Conservation (phyloP, 768 basidiomycete genomes). For the Scleroderma citrinum region DNA sequence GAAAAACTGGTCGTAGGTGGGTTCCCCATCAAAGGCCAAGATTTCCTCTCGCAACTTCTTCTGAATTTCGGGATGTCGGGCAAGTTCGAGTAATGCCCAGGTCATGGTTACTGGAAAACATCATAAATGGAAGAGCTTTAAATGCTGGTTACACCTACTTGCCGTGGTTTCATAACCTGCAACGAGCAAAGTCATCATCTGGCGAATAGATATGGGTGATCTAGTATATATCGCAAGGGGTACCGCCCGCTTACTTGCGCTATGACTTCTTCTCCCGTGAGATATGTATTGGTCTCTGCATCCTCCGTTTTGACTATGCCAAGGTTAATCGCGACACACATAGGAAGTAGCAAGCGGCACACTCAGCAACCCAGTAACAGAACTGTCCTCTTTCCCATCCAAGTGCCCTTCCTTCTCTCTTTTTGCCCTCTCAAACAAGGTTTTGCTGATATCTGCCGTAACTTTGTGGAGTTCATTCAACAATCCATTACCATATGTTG, state of each 20-base stretch:
- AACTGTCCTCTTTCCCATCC: constrained; percentile 18
- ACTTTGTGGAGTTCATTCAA: no score
- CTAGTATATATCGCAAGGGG: no score
- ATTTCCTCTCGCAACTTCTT: constrained; percentile 46
- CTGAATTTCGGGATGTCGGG: constrained; percentile 39
- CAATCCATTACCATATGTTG: constrained; percentile 17
- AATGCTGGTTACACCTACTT: constrained; percentile 3
- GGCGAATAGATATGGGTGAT: neutral
- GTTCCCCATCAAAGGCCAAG: constrained; percentile 36
- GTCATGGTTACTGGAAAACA: constrained; percentile 8
- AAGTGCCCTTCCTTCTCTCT: constrained; percentile 14
- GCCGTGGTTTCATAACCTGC: constrained; percentile 21
- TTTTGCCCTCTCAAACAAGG: constrained; percentile 18
- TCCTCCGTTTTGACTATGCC: constrained; percentile 33
- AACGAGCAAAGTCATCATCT: constrained; percentile 14
- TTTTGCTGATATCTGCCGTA: neutral
- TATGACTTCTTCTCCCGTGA: constrained; percentile 24
- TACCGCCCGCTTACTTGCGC: constrained; percentile 11
- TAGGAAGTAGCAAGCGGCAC: constrained; percentile 7
- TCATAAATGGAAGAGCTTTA: neutral
- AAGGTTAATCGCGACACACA: neutral
- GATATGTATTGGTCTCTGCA: constrained; percentile 14
- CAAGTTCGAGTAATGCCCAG: constrained; percentile 57
- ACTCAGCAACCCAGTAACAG: constrained; percentile 23
- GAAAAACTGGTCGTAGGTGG: constrained; percentile 48